Conservation (phyloP, 139 green algal species). For the Pycnococcus provasolii region DNA sequence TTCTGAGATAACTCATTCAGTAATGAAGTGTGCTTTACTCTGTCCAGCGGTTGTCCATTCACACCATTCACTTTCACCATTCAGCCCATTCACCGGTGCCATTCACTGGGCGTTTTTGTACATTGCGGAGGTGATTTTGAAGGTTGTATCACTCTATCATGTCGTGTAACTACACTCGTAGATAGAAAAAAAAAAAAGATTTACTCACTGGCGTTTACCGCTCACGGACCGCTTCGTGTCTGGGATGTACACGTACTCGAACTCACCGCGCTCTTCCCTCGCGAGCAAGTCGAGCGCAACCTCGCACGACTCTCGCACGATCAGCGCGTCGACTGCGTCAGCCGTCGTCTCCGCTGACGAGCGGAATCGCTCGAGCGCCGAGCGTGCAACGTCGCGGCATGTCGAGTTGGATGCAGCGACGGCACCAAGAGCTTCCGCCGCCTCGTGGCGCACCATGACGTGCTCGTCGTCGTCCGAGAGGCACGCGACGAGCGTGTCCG, state of each 20-base stretch:
- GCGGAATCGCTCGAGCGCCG: not conserved
- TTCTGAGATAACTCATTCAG: too few species aligned
- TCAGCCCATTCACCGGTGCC: too few species aligned
- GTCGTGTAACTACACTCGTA: too few species aligned
- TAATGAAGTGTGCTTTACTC: too few species aligned
- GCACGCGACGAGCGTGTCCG: conserved; percentile 20
- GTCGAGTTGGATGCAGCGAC: not conserved
- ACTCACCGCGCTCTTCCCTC: conserved; percentile 59
- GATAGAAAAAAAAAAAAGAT: too few species aligned
- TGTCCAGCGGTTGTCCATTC: too few species aligned
- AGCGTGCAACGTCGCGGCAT: not conserved
- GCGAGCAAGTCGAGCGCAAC: conserved; percentile 93
- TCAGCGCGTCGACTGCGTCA: conserved; percentile 50
- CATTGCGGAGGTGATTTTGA: too few species aligned
- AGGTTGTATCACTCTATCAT: too few species aligned
- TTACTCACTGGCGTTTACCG: too few species aligned
- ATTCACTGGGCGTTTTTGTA: too few species aligned
- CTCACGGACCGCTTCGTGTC: too few species aligned
- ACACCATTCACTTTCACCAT: too few species aligned
- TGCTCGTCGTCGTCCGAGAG: conserved; percentile 66
- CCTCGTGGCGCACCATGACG: conserved; percentile 97
- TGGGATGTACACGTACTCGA: conserved; percentile 54
- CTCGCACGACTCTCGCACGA: conserved; percentile 86
- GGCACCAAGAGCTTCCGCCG: conserved; percentile 59
- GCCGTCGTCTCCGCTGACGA: conserved; percentile 10